phyloP scores from a whole-genome alignment of 306 rosid genomes.

The Sechiopsis laciniata region DNA sequence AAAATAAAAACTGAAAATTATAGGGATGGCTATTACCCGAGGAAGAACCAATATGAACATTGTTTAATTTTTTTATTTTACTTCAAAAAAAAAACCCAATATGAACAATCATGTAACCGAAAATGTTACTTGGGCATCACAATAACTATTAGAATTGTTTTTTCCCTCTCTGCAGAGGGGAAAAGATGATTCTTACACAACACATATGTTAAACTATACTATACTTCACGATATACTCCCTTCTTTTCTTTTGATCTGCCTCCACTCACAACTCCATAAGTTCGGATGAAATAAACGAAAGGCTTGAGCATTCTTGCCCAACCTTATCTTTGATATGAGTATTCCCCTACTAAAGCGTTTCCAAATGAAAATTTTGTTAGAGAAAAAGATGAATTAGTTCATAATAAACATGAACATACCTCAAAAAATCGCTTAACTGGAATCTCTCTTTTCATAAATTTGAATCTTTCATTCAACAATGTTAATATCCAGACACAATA shows the following conservation, averaged over 20 bases:
- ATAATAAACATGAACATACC: conserved; percentile 59
- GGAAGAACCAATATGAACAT: background rate
- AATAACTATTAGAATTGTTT: background rate
- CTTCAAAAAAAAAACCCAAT: too few species aligned
- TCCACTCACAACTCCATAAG: background rate
- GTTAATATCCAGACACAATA: conserved; percentile 48
- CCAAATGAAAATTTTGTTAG: background rate
- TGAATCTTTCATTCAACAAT: conserved; percentile 39
- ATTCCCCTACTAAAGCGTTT: conserved; percentile 18
- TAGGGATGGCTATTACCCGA: background rate
- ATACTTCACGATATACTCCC: background rate
- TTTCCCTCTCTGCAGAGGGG: background rate
- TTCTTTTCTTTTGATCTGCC: conserved; percentile 9
- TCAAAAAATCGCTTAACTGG: conserved; percentile 46
- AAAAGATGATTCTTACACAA: background rate
- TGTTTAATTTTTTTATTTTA: too few species aligned
- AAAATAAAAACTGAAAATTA: background rate
- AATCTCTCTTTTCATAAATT: conserved; percentile 41
- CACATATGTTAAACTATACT: background rate
- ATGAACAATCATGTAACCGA: background rate
- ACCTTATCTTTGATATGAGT: conserved; percentile 33
- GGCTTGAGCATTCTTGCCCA: conserved; percentile 23
- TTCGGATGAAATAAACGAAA: conserved; percentile 22
- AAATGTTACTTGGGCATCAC: too few species aligned
- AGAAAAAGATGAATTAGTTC: background rate